These are phyloP conservation scores for Trichophyton rubrum DNA, from an alignment of 2,329 filamentous ascomycete genomes.

Conservation along the genomic window DNA sequence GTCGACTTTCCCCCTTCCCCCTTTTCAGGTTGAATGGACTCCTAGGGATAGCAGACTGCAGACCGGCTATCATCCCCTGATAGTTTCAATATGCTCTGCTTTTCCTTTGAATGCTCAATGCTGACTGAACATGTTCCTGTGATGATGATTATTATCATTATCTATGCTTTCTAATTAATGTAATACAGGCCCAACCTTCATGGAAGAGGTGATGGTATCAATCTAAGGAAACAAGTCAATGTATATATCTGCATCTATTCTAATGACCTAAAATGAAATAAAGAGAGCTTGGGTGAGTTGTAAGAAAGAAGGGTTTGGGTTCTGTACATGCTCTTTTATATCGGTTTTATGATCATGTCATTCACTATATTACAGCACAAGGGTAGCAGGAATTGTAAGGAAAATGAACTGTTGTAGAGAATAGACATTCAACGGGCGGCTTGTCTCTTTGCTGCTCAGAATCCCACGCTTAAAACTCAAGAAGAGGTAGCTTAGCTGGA, in stretches of 20 bases:
- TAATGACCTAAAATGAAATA: background rate
- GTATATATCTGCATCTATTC: constrained; percentile 2
- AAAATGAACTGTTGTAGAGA: background rate
- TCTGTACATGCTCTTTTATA: constrained; percentile 1
- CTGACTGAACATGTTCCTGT: background rate
- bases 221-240: background rate
- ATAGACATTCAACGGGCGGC: background rate
- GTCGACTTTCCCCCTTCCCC: background rate
- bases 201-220: background rate
- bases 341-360: constrained; percentile 1
- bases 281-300: background rate
- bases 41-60: background rate
- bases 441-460: background rate
- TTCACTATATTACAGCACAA: constrained; percentile 4
- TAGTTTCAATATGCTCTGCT: background rate
- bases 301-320: background rate
- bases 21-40: too few species aligned
- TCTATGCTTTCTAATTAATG: background rate
- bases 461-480: background rate
- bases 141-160: background rate
- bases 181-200: background rate
- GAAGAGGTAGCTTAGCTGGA: background rate
- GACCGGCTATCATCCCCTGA: background rate
- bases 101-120: background rate
- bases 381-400: background rate